phyloP scores from a whole-genome alignment of 179 eudicot genomes.

The Monotropa hypopitys region DNA sequence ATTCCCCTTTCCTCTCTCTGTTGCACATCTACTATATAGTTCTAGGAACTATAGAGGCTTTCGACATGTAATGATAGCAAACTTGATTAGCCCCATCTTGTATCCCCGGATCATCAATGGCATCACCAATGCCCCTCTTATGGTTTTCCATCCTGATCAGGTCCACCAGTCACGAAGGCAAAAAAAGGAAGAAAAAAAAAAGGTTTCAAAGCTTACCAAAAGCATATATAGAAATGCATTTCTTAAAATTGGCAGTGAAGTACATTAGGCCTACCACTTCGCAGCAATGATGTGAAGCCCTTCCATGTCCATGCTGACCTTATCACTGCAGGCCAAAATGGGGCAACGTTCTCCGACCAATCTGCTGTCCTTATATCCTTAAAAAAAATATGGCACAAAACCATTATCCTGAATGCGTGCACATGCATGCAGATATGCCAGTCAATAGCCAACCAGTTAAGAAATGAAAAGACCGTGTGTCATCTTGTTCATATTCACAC shows the following conservation, averaged over 20 bases:
- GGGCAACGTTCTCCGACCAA: conserved; percentile 87
- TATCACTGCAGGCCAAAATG: conserved; percentile 97
- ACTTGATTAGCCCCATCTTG: conserved; percentile 59
- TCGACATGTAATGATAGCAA: conserved; percentile 62
- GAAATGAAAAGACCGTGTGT: not conserved
- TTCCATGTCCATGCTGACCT: conserved; percentile 83
- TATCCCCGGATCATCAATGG: conserved; percentile 81
- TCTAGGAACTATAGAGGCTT: conserved; percentile 29
- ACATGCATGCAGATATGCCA: not conserved
- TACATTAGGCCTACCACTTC: conserved; percentile 40
- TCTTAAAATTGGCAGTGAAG: not conserved
- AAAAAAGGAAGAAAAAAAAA: no score
- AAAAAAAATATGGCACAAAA: not conserved
- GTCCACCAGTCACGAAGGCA: not conserved
- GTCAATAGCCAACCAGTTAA: not conserved
- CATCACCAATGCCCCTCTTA: conserved; percentile 71
- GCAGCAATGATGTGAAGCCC: conserved; percentile 64
- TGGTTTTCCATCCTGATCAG: conserved; percentile 71
- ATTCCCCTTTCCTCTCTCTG: not conserved
- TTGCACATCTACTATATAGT: not conserved
- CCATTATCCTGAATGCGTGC: not conserved
- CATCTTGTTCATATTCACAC: not conserved
- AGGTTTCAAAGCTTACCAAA: no score
- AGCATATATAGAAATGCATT: not conserved
- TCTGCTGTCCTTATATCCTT: conserved; percentile 83